phyloP scores from a whole-genome alignment of 73 alveolate species.

The Stentor coeruleus region DNA sequence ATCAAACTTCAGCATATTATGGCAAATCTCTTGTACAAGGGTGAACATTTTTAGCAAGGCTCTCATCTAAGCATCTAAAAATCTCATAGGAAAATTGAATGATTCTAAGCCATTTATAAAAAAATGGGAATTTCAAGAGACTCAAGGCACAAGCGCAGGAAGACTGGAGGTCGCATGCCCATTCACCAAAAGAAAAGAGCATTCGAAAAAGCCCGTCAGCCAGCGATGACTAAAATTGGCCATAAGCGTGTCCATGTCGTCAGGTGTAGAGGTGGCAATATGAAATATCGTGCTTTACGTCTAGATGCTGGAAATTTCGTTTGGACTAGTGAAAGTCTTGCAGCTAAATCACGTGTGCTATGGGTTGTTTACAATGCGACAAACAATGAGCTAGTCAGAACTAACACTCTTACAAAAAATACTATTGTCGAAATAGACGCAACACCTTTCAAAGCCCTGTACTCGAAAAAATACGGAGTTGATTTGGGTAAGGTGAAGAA shows the following conservation, averaged over 20 bases:
- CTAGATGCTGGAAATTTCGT: slow-evolving; percentile 90
- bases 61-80: too few species aligned
- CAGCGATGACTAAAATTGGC: slow-evolving; percentile 85
- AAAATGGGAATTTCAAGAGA: slow-evolving; percentile 98
- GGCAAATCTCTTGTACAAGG: too few species aligned
- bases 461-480: too few species aligned
- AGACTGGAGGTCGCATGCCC: slow-evolving; percentile 98
- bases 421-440: slow-evolving; percentile 93
- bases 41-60: too few species aligned
- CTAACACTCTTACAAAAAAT: slow-evolving; percentile 94
- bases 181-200: slow-evolving; percentile 96
- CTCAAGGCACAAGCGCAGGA: slow-evolving; percentile 94
- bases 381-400: slow-evolving; percentile 97
- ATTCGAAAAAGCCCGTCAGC: slow-evolving; percentile 94
- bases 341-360: slow-evolving; percentile 73
- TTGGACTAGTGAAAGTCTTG: slow-evolving; percentile 83
- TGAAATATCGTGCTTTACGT: slow-evolving; percentile 90
- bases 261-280: slow-evolving; percentile 52
- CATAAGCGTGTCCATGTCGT: slow-evolving; percentile 42
- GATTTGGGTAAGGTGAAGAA: too few species aligned
- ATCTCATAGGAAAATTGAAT: too few species aligned
- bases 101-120: too few species aligned
- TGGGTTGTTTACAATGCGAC: slow-evolving; percentile 96
- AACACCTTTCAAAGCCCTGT: slow-evolving; percentile 94
- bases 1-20: too few species aligned